A percentile compares a stretch with the other conserved stretches of the same genome.
These are phyloP conservation scores for Macrolepiota dolichaula DNA, from an alignment of 768 basidiomycete genomes.

Conservation along the genomic window DNA sequence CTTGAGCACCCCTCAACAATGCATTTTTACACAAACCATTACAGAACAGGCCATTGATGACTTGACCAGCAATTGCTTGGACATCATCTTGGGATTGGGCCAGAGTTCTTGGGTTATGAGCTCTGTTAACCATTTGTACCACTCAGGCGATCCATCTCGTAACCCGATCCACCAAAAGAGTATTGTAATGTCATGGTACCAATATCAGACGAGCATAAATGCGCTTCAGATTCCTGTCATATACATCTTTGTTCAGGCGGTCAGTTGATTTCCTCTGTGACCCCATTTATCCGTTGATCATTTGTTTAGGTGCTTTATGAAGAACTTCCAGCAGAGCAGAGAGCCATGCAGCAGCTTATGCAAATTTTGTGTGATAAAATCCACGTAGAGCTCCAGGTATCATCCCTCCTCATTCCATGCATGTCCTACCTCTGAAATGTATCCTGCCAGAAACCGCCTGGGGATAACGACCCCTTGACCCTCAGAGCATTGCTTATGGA, in stretches of 20 bases:
- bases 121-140: background rate
- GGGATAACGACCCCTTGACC: too few species aligned
- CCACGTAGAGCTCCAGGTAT: too few species aligned
- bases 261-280: background rate
- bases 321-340: background rate
- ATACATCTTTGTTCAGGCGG: background rate
- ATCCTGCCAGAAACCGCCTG: too few species aligned
- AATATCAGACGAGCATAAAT: background rate
- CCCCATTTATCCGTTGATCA: background rate
- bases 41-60: background rate
- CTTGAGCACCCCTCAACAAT: background rate
- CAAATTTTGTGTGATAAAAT: too few species aligned
- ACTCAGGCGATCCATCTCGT: background rate
- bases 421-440: too few species aligned
- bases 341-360: too few species aligned
- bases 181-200: background rate
- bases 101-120: background rate
- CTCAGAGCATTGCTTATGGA: too few species aligned
- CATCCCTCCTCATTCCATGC: too few species aligned
- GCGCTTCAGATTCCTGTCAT: background rate
- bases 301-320: slow-evolving; percentile 1
- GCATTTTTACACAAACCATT: background rate
- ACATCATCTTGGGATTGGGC: background rate
- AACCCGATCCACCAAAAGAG: background rate
- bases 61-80: background rate